Base-by-base conservation (phyloP, 2,329 filamentous ascomycete genomes). In the Apiospora hydei region DNA sequence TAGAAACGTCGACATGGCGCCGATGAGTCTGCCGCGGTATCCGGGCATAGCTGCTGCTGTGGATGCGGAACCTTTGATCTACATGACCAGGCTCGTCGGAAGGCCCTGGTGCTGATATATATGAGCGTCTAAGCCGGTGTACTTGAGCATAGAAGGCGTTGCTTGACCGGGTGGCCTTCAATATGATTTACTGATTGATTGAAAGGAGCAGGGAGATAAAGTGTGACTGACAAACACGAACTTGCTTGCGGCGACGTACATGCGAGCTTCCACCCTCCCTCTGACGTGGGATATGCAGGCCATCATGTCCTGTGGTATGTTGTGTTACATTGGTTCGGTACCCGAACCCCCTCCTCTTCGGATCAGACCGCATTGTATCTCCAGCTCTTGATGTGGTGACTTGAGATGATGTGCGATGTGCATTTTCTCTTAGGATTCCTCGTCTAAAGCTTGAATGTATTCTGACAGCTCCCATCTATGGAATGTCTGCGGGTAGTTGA, bases 1-100 rank as follows among this genome's bases (percentile, higher is more conserved):
- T 0, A 81, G 71, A 69, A 81, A 79, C 26, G 78, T 71, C 38
- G 74, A 72, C 74, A 78, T 77, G 24, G 77, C 77, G 13, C 75
- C 78, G 41, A 79, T 71, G 43, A 80, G 41, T 46, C 75, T 76
- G 16, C 76, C 76, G 38, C 75, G 73, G 30, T 72, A 72, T 49
- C 44, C 68, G 5, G 67, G n/a, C 71, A 72, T 72, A 34, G 16
- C 8, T 61, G 53, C 30, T 11, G 30, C 6, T 38, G 53, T 38
- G 18, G 21, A 6, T 21, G 53, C 26, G 34, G 51, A 8, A 10
- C 13, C n/a, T 34, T 21, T 61, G 14, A 18, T 11, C 30, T 11
- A 61, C 53, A 61, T 61, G 16, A 7, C 30, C 30, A 34, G 8
- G 14, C 16, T 18, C 16, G 30, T 34, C 16, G 30, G 30, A 61